Conservation (phyloP, 2,329 filamentous ascomycete species). For the Apiospora koreana region DNA sequence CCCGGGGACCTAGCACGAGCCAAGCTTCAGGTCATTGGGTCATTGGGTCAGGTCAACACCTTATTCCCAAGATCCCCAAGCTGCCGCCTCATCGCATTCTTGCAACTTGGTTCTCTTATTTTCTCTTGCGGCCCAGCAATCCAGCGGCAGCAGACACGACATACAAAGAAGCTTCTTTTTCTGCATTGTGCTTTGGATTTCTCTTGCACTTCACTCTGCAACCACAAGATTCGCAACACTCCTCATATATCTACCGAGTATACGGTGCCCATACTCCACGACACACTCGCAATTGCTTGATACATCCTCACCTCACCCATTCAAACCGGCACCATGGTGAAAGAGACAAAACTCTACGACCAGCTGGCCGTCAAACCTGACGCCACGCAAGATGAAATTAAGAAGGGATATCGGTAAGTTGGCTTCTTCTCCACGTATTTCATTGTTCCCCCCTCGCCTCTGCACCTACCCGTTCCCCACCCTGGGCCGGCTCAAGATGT, state of each 20-base stretch:
- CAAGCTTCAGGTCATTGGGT: conserved; percentile 8
- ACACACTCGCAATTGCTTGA: background rate
- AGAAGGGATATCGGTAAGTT: conserved; percentile 86
- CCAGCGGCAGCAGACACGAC: background rate
- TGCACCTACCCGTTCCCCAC: background rate
- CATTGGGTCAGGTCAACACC: conserved; percentile 5
- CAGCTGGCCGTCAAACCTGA: conserved; percentile 75
- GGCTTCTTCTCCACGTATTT: conserved; percentile 4
- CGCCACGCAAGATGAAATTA: conserved; percentile 90
- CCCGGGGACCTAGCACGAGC: background rate
- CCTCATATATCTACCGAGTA: background rate
- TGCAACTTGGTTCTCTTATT: background rate
- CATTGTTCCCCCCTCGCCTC: background rate
- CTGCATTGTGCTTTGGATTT: background rate
- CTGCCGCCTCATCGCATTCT: background rate
- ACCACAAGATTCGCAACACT: background rate
- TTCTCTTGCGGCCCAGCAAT: background rate
- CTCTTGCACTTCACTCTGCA: background rate
- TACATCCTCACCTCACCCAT: background rate
- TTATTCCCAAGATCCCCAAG: conserved; percentile 2
- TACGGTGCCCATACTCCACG: background rate
- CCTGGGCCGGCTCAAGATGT: background rate
- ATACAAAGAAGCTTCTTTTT: background rate
- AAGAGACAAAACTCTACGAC: conserved; percentile 95
- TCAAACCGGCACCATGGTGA: conserved; percentile 67